These are phyloP conservation scores for Ogataea sp. DNA, from an alignment of 805 yeast species.

Conservation along the genomic window DNA sequence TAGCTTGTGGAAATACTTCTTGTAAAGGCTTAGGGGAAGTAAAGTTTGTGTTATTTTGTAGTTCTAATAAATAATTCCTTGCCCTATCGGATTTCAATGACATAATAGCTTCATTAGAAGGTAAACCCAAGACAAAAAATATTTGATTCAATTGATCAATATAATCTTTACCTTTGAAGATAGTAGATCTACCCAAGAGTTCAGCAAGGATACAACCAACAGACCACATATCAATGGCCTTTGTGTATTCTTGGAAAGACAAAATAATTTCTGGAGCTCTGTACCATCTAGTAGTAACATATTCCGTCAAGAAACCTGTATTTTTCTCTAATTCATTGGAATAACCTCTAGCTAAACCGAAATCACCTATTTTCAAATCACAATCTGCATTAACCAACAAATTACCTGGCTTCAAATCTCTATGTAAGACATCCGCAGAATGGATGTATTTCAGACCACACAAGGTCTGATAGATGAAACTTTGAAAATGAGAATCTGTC, in stretches of 20 bases:
- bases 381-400: conserved; percentile 92
- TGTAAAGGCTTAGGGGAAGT: conserved; percentile 73
- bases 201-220: conserved; percentile 97
- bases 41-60: conserved; percentile 42
- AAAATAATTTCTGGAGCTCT: conserved; percentile 98
- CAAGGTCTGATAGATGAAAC: conserved; percentile 82
- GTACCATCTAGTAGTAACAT: conserved; percentile 98
- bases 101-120: conserved; percentile 59
- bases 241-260: conserved; percentile 88
- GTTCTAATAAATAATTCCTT: conserved; percentile 79
- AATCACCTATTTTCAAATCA: conserved; percentile 92
- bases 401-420: conserved; percentile 94
- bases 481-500: conserved; percentile 92
- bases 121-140: conserved; percentile 84
- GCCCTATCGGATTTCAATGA: conserved; percentile 83
- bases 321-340: conserved; percentile 75
- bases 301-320: conserved; percentile 92
- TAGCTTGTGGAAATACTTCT: conserved; percentile 73
- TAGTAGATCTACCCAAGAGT: conserved; percentile 80
- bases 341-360: conserved; percentile 91
- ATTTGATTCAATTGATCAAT: conserved; percentile 92
- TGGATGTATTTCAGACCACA: conserved; percentile 94
- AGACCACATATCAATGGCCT: conserved; percentile 97
- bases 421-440: conserved; percentile 89
- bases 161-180: conserved; percentile 92